Conservation (phyloP, 306 rosid genomes). For the Trifolium dubium region DNA sequence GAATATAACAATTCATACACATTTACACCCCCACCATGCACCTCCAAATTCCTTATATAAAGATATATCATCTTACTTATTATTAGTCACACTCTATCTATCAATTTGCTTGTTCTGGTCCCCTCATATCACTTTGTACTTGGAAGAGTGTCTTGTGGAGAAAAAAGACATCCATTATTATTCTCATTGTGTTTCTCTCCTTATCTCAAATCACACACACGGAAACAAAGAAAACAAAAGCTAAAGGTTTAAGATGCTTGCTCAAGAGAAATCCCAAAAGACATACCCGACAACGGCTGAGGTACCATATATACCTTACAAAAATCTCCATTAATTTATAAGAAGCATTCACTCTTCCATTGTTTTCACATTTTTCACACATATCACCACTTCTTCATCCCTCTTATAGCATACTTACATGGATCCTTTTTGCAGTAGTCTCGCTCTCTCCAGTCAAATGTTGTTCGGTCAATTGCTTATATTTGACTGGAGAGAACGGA, state of each 20-base stretch:
- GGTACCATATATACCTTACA: conserved; percentile 39
- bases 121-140: conserved; percentile 42
- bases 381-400: not conserved
- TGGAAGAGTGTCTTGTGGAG: conserved; percentile 37
- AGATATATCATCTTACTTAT: conserved; percentile 27
- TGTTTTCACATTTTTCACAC: conserved; percentile 23
- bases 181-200: conserved; percentile 29
- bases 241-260: conserved; percentile 42
- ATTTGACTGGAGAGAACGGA: not conserved
- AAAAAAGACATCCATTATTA: conserved; percentile 32
- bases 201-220: conserved; percentile 30
- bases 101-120: conserved; percentile 37
- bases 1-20: conserved; percentile 7
- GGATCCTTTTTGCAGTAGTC: not conserved
- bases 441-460: not conserved
- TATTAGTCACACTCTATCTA: conserved; percentile 40
- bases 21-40: conserved; percentile 25
- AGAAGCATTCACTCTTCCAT: conserved; percentile 22
- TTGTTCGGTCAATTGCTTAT: not conserved
- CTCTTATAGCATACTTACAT: not conserved
- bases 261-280: conserved; percentile 49
- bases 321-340: conserved; percentile 8
- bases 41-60: conserved; percentile 48
- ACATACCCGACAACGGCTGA: conserved; percentile 52
- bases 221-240: conserved; percentile 30